phyloP scores from a whole-genome alignment of 228 moss, liverwort and hornwort species.

The Sphagnum fallax region DNA sequence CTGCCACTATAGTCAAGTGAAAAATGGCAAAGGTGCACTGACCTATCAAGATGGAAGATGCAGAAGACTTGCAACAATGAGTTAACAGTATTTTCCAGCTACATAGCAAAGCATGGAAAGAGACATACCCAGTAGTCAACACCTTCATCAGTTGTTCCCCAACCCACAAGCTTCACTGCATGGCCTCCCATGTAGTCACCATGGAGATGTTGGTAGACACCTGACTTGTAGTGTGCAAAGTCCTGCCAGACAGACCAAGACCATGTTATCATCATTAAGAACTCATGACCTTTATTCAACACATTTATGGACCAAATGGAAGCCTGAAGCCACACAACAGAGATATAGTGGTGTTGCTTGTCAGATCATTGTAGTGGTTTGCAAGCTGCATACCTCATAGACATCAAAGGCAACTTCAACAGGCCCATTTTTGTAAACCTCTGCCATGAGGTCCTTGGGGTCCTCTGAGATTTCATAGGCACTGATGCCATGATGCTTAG shows the following conservation, averaged over 20 bases:
- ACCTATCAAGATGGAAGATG: too few species aligned
- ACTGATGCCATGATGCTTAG: slow-evolving; percentile 74
- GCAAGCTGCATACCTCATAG: slow-evolving; percentile 39
- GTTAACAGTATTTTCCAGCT: too few species aligned
- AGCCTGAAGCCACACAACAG: too few species aligned
- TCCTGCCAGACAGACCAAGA: slow-evolving; percentile 25
- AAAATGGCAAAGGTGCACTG: too few species aligned
- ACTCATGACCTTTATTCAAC: too few species aligned
- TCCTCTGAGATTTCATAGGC: slow-evolving; percentile 59
- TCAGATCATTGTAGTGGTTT: not conserved
- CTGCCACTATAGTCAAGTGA: too few species aligned
- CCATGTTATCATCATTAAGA: too few species aligned
- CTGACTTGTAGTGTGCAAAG: slow-evolving; percentile 78
- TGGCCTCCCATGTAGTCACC: slow-evolving; percentile 86
- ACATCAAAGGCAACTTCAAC: slow-evolving; percentile 85
- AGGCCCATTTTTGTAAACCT: slow-evolving; percentile 83
- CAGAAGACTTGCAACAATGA: too few species aligned
- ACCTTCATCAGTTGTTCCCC: slow-evolving; percentile 79
- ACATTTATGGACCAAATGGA: too few species aligned
- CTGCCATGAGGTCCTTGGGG: slow-evolving; percentile 66
- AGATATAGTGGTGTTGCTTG: too few species aligned
- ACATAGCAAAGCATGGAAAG: too few species aligned
- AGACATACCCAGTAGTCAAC: slow-evolving; percentile 76
- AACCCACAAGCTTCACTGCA: slow-evolving; percentile 90
- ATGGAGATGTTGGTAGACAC: slow-evolving; percentile 71